These are phyloP conservation scores for Aspergillus persii DNA, from an alignment of 2,329 filamentous ascomycete species.

Conservation along the genomic window DNA sequence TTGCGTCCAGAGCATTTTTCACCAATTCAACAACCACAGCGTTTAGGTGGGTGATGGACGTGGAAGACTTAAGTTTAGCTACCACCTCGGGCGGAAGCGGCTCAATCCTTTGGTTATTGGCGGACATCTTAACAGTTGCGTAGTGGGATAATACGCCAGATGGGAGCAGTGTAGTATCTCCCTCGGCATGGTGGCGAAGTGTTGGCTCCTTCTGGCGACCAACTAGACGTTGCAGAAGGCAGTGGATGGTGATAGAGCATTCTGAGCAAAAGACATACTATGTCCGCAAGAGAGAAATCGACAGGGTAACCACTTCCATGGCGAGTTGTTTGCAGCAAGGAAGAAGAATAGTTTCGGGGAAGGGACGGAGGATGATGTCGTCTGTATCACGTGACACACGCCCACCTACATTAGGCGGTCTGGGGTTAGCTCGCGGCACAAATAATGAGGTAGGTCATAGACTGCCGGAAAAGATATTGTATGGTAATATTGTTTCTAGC, in stretches of 20 bases:
- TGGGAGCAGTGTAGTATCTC: not conserved
- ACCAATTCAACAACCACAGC: constrained; percentile 69
- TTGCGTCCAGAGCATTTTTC: constrained; percentile 81
- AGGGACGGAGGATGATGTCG: constrained; percentile 10
- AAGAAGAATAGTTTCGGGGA: not conserved
- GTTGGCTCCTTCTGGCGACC: not conserved
- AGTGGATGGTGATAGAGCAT: not conserved
- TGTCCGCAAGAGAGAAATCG: not conserved
- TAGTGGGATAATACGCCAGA: not conserved
- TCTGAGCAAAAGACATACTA: too few species aligned
- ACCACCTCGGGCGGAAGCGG: constrained; percentile 68
- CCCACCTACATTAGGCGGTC: too few species aligned
- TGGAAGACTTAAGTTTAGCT: constrained; percentile 81
- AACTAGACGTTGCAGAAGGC: not conserved
- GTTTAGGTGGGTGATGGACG: constrained; percentile 72
- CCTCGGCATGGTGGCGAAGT: not conserved
- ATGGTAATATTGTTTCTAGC: not conserved
- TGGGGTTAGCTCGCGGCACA: too few species aligned
- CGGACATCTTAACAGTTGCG: constrained; percentile 21
- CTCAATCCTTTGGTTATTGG: constrained; percentile 50
- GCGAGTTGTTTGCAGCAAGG: not conserved
- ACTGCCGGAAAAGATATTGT: too few species aligned
- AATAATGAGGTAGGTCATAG: too few species aligned
- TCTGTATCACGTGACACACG: constrained; percentile 3
- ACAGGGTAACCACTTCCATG: not conserved